These are phyloP conservation scores for Tylopilus balloui DNA, from an alignment of 768 basidiomycete species.

Conservation along the genomic window DNA sequence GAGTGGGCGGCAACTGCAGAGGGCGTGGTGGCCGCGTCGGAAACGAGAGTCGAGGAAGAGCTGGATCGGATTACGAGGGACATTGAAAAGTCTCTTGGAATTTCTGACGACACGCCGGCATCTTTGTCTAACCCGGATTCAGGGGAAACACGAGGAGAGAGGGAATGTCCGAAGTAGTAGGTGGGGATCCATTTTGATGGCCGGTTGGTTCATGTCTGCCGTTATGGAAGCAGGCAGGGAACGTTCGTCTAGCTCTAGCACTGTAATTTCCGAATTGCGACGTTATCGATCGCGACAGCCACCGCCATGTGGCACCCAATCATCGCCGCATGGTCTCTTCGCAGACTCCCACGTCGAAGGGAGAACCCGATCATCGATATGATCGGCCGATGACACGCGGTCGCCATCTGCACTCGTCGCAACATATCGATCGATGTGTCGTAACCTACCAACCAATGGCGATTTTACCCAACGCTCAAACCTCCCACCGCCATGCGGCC, in stretches of 20 bases:
- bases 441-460: constrained; percentile 17
- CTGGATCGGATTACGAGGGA: constrained; percentile 25
- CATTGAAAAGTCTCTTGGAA: constrained; percentile 19
- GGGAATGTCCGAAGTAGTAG: neutral
- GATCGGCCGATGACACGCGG: neutral
- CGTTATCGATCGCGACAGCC: too few relatives aligned
- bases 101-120: constrained; percentile 9
- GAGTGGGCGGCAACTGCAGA: constrained; percentile 51
- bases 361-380: neutral
- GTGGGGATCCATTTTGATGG: too few relatives aligned
- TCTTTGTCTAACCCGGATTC: neutral
- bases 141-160: neutral
- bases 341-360: neutral
- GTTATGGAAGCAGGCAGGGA: too few relatives aligned
- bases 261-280: neutral
- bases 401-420: neutral
- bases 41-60: constrained; percentile 15
- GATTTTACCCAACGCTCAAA: constrained; percentile 8
- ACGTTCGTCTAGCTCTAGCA: too few relatives aligned
- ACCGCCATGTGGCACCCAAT: neutral
- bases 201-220: too few relatives aligned
- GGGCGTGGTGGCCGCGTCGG: constrained; percentile 18
- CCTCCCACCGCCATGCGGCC: constrained; percentile 7
- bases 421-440: too few relatives aligned
- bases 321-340: neutral